Conservation (phyloP, 139 green algal genomes). For the Asterochloris erici region DNA sequence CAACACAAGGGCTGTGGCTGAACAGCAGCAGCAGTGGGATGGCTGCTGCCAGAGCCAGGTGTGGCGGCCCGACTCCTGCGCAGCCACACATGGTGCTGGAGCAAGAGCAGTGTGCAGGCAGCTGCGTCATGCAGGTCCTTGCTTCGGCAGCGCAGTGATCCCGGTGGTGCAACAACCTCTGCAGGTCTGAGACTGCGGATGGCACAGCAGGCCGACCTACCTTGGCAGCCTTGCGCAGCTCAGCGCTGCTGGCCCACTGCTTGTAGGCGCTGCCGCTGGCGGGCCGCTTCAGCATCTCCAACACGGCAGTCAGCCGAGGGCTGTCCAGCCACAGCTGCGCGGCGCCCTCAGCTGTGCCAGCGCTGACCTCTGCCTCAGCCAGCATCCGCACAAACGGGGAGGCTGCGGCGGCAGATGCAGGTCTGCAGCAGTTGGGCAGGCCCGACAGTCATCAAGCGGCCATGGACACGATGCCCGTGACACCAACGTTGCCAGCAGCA, state of each 20-base stretch:
- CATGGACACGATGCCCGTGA: too few relatives aligned
- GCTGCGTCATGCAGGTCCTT: too few relatives aligned
- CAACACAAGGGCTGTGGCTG: background rate
- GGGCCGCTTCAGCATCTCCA: conserved; percentile 24
- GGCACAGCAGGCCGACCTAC: background rate
- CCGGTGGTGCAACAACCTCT: too few relatives aligned
- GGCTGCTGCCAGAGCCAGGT: too few relatives aligned
- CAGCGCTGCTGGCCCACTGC: conserved; percentile 17
- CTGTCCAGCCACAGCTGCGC: conserved; percentile 11
- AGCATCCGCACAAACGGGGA: conserved; percentile 16
- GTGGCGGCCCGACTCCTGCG: too few relatives aligned
- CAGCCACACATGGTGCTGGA: too few relatives aligned
- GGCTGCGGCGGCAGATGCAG: background rate
- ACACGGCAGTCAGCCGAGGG: conserved; percentile 4
- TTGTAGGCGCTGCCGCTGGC: conserved; percentile 29
- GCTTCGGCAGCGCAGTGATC: too few relatives aligned
- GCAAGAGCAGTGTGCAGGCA: too few relatives aligned
- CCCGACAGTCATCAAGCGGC: background rate
- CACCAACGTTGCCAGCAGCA: too few relatives aligned
- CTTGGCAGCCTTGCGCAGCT: conserved; percentile 17
- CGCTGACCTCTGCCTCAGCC: conserved; percentile 11
- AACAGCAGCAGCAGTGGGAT: background rate
- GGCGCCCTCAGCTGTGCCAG: conserved; percentile 7
- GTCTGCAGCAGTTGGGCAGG: background rate
- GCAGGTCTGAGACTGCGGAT: background rate